Conservation (phyloP, 1,284 basidiomycete species). For the Veloboletus limbatus region DNA sequence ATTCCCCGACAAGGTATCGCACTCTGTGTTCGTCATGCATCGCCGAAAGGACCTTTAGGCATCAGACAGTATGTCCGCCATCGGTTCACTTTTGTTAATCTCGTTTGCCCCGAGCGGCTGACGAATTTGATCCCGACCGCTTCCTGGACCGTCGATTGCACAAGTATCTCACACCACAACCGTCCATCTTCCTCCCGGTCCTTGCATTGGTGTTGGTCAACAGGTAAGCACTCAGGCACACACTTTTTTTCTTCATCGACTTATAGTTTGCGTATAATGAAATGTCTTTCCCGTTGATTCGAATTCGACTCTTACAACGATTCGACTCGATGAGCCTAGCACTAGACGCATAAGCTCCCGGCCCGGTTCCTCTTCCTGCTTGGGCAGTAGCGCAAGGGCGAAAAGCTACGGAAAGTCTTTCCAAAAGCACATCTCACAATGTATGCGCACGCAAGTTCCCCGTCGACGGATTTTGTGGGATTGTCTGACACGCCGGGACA, state of each 20-base stretch:
- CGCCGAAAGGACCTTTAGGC: slow-evolving; percentile 38
- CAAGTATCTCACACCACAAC: slow-evolving; percentile 29
- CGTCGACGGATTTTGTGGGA: neutral
- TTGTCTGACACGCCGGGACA: slow-evolving; percentile 4
- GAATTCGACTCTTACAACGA: slow-evolving; percentile 44
- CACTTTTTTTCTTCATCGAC: neutral
- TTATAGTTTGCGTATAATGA: slow-evolving; percentile 47
- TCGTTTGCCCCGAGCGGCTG: slow-evolving; percentile 22
- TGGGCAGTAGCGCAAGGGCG: slow-evolving; percentile 35
- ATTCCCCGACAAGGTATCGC: slow-evolving; percentile 20
- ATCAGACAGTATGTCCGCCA: slow-evolving; percentile 28
- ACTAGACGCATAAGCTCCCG: slow-evolving; percentile 35
- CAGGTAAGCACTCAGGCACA: slow-evolving; percentile 28
- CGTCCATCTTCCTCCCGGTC: slow-evolving; percentile 46
- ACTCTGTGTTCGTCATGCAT: slow-evolving; percentile 34
- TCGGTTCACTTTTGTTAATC: neutral
- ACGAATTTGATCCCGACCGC: slow-evolving; percentile 44
- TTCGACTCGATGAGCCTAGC: slow-evolving; percentile 34
- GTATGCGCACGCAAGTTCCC: slow-evolving; percentile 35
- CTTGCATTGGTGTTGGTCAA: slow-evolving; percentile 47
- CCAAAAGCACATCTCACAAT: slow-evolving; percentile 40
- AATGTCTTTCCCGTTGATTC: slow-evolving; percentile 42
- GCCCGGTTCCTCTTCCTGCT: slow-evolving; percentile 30
- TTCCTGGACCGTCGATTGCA: slow-evolving; percentile 31
- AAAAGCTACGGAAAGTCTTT: slow-evolving; percentile 38